Base-by-base conservation (phyloP, 257 asterid genomes). In the Ajuga chamaepitys region DNA sequence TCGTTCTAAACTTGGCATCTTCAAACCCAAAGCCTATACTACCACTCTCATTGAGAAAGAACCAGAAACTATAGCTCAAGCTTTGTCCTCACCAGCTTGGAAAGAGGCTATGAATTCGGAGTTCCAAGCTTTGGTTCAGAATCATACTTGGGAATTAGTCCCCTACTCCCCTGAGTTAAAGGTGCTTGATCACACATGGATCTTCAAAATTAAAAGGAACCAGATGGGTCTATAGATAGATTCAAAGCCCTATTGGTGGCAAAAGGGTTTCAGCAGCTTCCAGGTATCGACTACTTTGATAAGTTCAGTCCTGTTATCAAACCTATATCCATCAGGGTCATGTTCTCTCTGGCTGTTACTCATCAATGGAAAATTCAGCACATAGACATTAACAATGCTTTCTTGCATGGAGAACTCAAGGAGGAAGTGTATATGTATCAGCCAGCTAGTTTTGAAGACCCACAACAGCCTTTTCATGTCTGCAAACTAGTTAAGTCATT, bases 401-500 rank as follows among this genome's bases (percentile, higher is more conserved):
- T 56, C 5, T 9, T 56, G 0, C 16, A 56, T 6, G 26, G 46
- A 0, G 26, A 56, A 0, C 16, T 56, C 0, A 3, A 0, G 0
- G 28, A 56, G 3, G 14, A 13, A 0, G 26, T 56, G 0, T 32
- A 2, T 9, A 16, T 32, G 12, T 0, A 0, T 1, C 62, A 56
- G 9, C 62, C 46, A 1, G 2, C 34, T 2, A 28, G 45, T 0
- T 56, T n/a, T 9, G 8, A 2, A 4, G 16, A 16, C 3, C 0
- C 9, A 1, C 0, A 2, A 0, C 0, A 0, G 0, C 42, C 40
- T 5, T 0, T 0, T n/a, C 24, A 54, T n/a, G 41, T 54, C 0
- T 54, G 60, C 13, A 54, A 2, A 0, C 6, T 54, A 0, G 1
- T 0, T 0, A 54, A 28, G 1, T 6, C 41, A 1, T 6, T 54